Evolutionary conservation across 23 red algal genomes (phyloP), one percentile per base, ranked within the genome.

Genomic region (Gracilaria caudata): DNA sequence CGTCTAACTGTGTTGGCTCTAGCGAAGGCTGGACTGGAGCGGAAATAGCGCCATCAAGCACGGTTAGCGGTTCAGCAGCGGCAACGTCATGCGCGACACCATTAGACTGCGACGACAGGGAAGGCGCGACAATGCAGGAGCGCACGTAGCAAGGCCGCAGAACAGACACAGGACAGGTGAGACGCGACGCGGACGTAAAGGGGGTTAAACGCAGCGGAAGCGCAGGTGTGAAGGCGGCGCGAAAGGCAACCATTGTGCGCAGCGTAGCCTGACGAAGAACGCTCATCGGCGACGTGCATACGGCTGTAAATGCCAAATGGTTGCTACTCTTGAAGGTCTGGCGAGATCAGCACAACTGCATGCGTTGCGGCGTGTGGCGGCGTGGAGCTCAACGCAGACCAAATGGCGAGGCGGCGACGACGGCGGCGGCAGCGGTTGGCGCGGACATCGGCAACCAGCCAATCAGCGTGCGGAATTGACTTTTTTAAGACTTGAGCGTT

Each of bases 211-310:
- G 70, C 70, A 75, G 38, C 70, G 70, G 70, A 26, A 75, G 70
- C 39, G 70, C 37, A 0, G 70, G 70, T 4, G 70, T 36, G 70
- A 75, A 75, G 70, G 70, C 70, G 70, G 70, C 25, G 25, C 70
- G 70, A 49, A 49, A 5, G 38, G 70, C 70, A 47, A 29, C 70
- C 70, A 75, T 75, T 23, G 43, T 75, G 70, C 70, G 70, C 70
- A 75, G 37, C 70, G 70, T 75, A 20, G 70, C 37, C 14, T 39
- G 38, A 1, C 70, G 70, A 36, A 75, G 38, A 36, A 47, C 0
- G 70, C 43, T 75, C 70, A 75, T 75, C 70, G 19, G 70, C 70
- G 32, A 14, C 61, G 61, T 8, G 29, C 61, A 36, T 30, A 14
- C 61, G 12, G 57, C 25, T 17, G 14, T 33, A 66, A 63, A 17